Evolutionary conservation across 75 land plant genomes (phyloP).

Genomic region (Gnetum montanum): DNA sequence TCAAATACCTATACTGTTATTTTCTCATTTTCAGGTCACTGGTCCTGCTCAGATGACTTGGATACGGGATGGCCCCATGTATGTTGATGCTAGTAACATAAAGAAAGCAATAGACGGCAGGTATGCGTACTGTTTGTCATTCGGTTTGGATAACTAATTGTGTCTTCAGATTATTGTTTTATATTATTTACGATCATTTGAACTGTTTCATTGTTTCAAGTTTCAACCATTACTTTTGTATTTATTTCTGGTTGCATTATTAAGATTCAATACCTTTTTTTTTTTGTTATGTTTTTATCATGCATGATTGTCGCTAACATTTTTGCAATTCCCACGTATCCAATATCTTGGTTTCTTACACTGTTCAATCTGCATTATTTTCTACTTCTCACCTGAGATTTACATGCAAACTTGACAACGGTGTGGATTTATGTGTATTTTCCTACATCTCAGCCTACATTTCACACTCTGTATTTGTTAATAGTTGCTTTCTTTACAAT

Average conservation of each 20-base stretch:
- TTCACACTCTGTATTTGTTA: background rate
- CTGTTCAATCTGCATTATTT: too few species aligned
- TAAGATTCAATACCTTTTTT: background rate
- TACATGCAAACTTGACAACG: too few species aligned
- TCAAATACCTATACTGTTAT: too few species aligned
- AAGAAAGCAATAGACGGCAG: constrained; percentile 62
- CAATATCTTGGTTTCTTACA: too few species aligned
- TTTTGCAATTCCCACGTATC: too few species aligned
- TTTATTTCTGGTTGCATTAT: background rate
- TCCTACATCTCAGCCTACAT: too few species aligned
- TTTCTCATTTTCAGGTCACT: constrained; percentile 63
- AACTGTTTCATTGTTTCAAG: background rate
- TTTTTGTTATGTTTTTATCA: too few species aligned
- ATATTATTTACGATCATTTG: background rate
- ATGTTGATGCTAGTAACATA: constrained; percentile 62
- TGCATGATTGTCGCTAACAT: too few species aligned
- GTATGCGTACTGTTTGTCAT: constrained; percentile 20
- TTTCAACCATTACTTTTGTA: background rate
- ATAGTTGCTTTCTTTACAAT: background rate
- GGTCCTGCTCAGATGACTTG: constrained; percentile 92
- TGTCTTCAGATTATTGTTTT: background rate
- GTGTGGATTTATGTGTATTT: too few species aligned
- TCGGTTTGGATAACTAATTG: background rate
- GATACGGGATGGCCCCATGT: constrained; percentile 74
- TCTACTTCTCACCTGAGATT: too few species aligned